A percentile compares a stretch with the other conserved stretches of the same genome.
phyloP scores from a whole-genome alignment of 208 protist species.

The Leishmania arabica region DNA sequence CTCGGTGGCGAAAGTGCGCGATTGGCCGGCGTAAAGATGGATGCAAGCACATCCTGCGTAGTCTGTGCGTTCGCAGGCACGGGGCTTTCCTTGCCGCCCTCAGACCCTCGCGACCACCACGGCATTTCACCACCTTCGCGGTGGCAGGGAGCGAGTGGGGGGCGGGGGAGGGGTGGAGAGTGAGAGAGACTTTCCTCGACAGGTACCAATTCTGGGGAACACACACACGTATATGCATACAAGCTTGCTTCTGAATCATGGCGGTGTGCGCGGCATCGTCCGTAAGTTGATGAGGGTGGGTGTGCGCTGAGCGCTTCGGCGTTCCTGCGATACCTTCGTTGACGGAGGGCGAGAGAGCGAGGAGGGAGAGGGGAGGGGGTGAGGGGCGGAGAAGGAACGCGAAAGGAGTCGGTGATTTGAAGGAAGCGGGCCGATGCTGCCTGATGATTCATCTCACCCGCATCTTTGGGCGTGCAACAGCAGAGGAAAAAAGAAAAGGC shows the following conservation, averaged over 20 bases:
- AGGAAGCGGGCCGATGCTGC: neutral
- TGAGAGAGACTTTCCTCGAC: neutral
- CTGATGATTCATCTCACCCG: neutral
- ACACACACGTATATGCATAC: neutral
- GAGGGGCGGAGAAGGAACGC: neutral
- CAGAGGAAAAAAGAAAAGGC: neutral
- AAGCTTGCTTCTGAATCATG: neutral
- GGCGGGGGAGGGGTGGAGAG: neutral
- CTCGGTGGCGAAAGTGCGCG: neutral
- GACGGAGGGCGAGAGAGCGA: neutral
- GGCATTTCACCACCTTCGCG: conserved; percentile 2
- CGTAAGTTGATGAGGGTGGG: neutral
- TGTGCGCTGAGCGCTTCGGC: neutral
- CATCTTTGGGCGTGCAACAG: neutral
- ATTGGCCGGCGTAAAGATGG: conserved; percentile 23
- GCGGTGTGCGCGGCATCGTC: neutral
- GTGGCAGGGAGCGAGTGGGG: neutral
- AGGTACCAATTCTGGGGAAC: neutral
- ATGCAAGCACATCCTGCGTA: conserved; percentile 14
- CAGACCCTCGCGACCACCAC: conserved; percentile 8
- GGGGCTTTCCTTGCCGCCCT: neutral
- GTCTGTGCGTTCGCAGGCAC: neutral
- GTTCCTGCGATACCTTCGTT: neutral
- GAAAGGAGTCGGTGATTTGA: neutral
- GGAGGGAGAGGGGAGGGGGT: neutral